Evolutionary conservation across 169 alveolate species (phyloP), one percentile per base, ranked within the genome.

Genomic region (Plasmodium chabaudi): DNA sequence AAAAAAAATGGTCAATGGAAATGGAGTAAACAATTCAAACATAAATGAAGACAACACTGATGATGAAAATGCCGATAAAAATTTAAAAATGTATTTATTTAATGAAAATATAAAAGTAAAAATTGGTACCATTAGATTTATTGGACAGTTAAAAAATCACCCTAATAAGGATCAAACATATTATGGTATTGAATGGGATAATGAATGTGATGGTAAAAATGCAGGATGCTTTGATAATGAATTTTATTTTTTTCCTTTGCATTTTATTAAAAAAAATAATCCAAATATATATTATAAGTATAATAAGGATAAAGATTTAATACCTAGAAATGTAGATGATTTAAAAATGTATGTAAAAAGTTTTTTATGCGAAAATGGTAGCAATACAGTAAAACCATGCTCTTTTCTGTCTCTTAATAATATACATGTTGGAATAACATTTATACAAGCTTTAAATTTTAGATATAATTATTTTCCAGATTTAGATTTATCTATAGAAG

Each of bases 171-270:
- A 67, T 34, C 19, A 39, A 47, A 82, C 72, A 17, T 82, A 53
- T 67, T 82, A 67, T 21, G 90, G 90, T 1, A 56, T 82, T 25
- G 90, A 82, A 65, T 82, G 90, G 90, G 82, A 65, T 46, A 82
- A 82, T 15, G 59, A 60, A 39, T 25, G 1, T 13, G 65, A 55
- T 25, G 90, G 90, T 9, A 82, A 82, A 59, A 65, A 82, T 47
- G 9, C 13, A 17, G 90, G 90, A n/a, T 60, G 68, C 19, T 82
- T 27, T 47, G 57, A 49, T 1, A 67, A 55, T 19, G 72, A 82
- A 3, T 23, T 65, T 53, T 82, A 82, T 61, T 82, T 82, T 70
- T 67, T 15, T 13, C 84, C 90, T 17, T 1, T 65, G 13, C 34
- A 67, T 27, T 60, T 53, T 42, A 47, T 82, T 12, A 82, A 21